phyloP scores from a whole-genome alignment of 768 basidiomycete genomes.

The Mycena vulgaris region DNA sequence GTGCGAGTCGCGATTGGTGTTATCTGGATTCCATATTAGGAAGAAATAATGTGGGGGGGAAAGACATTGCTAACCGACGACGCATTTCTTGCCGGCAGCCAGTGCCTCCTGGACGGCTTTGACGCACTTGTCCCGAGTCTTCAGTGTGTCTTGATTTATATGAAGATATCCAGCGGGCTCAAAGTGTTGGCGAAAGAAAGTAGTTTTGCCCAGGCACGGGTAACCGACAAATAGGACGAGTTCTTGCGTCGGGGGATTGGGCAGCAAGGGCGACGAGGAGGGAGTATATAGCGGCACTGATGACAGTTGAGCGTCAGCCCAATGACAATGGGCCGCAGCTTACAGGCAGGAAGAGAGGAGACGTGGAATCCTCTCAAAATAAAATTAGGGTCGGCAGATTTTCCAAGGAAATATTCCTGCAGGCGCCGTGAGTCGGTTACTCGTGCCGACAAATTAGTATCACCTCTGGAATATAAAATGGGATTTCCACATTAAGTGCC shows the following conservation, averaged over 20 bases:
- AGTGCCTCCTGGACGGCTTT: conserved; percentile 72
- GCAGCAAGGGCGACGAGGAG: conserved; percentile 65
- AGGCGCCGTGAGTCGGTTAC: not conserved
- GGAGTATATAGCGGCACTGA: conserved; percentile 68
- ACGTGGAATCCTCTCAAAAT: conserved; percentile 80
- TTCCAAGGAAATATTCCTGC: conserved; percentile 86
- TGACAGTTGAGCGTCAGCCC: not conserved
- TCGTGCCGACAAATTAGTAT: not conserved
- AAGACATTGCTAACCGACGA: conserved; percentile 62
- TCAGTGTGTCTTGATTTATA: conserved; percentile 89
- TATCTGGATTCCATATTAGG: conserved; percentile 66
- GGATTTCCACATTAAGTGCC: conserved; percentile 81
- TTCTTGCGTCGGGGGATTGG: conserved; percentile 55
- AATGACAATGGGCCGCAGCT: conserved; percentile 20
- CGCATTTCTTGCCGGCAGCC: conserved; percentile 72
- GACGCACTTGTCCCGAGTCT: conserved; percentile 83
- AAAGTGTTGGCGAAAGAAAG: conserved; percentile 84
- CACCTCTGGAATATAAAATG: conserved; percentile 91
- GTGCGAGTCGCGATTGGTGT: conserved; percentile 85
- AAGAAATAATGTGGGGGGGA: too few relatives aligned
- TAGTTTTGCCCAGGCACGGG: conserved; percentile 82
- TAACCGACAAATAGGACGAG: conserved; percentile 68
- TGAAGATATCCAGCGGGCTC: conserved; percentile 78
- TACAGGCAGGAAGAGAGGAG: conserved; percentile 59
- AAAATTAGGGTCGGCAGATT: conserved; percentile 57